phyloP scores from a whole-genome alignment of 106 monocot species.

The Gastrodia elata region DNA sequence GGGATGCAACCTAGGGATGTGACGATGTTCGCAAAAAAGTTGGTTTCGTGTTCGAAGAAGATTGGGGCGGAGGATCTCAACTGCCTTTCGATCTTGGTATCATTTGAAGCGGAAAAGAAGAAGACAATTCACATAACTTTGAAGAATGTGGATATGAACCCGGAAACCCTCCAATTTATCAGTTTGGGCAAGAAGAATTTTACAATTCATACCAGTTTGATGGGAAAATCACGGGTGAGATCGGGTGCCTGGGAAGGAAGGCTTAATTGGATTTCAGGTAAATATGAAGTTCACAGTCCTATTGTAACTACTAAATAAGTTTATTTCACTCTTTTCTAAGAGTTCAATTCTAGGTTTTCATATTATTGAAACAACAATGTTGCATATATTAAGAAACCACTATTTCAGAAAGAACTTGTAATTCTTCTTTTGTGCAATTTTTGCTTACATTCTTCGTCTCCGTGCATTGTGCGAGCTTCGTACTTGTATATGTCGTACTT shows the following conservation, averaged over 20 bases:
- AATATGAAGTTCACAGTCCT: neutral
- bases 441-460: too few species aligned
- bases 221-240: neutral
- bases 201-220: neutral
- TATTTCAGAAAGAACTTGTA: too few species aligned
- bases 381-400: too few species aligned
- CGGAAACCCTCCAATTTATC: neutral
- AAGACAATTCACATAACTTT: conserved; percentile 36
- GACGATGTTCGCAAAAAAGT: conserved; percentile 35
- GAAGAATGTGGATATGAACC: conserved; percentile 26
- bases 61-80: conserved; percentile 33
- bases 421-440: too few species aligned
- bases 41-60: conserved; percentile 5
- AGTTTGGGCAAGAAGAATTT: neutral
- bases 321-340: too few species aligned
- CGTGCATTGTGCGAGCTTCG: too few species aligned
- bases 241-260: neutral
- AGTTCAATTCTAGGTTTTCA: too few species aligned
- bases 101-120: conserved; percentile 14
- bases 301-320: neutral
- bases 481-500: too few species aligned
- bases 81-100: conserved; percentile 63
- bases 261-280: neutral
- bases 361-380: too few species aligned
- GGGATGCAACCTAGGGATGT: conserved; percentile 25